These are phyloP conservation scores for Candida pini DNA, from an alignment of 805 yeast genomes.

Conservation along the genomic window DNA sequence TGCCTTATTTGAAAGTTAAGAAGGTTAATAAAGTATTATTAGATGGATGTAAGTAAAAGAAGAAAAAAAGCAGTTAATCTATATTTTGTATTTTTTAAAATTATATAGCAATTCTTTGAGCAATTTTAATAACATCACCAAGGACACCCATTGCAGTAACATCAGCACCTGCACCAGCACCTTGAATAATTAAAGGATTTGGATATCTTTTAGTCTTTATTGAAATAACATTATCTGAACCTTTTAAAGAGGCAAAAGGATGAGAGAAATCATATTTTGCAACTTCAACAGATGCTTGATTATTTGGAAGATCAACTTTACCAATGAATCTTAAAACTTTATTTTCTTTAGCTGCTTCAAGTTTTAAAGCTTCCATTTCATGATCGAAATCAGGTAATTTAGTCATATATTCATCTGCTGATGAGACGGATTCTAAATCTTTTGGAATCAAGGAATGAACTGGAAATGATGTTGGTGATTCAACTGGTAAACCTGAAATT, in stretches of 20 bases:
- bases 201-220: slow-evolving; percentile 88
- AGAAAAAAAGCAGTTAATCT: not conserved
- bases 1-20: slow-evolving; percentile 16
- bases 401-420: slow-evolving; percentile 73
- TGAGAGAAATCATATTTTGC: slow-evolving; percentile 83
- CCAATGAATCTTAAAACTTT: slow-evolving; percentile 95
- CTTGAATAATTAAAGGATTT: slow-evolving; percentile 92
- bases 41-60: not conserved
- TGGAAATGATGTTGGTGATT: slow-evolving; percentile 87
- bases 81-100: not conserved
- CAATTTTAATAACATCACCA: slow-evolving; percentile 88
- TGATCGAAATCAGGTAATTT: slow-evolving; percentile 79
- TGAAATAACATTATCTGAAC: slow-evolving; percentile 93
- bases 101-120: slow-evolving; percentile 62
- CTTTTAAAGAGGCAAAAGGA: slow-evolving; percentile 93
- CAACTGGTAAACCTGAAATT: slow-evolving; percentile 78
- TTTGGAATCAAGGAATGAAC: slow-evolving; percentile 91
- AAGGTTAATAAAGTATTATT: not conserved
- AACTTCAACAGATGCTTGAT: slow-evolving; percentile 77
- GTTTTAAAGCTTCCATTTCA: slow-evolving; percentile 71
- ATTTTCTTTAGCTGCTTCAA: slow-evolving; percentile 72
- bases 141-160: slow-evolving; percentile 78
- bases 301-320: slow-evolving; percentile 68
- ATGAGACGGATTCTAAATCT: slow-evolving; percentile 64
- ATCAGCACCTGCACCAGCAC: slow-evolving; percentile 89